Base-by-base conservation (phyloP, 495 filamentous ascomycete species). In the Apiosordaria backusii region DNA sequence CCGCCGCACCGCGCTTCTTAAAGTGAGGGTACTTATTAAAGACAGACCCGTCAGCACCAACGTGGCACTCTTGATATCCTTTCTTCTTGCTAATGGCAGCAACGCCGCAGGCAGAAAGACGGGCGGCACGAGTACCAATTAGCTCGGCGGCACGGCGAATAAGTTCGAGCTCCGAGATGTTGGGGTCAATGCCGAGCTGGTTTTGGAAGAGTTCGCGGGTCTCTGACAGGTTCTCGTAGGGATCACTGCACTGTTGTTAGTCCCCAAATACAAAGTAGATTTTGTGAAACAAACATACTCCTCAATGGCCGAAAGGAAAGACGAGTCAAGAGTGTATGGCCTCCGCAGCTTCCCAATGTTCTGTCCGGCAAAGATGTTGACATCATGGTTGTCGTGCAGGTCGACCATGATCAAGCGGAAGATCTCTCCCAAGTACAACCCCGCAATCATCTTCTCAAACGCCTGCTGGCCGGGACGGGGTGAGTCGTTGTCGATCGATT, bases 21-120 rank as follows among this genome's bases (percentile, higher is more conserved):
- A 98, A 98, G 78, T 97, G 91, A 1, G 94, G 94, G 80, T 97
- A 97, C 77, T 97, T 97, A 84, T 96, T 97, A 83, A 97, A 98
- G 54, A 98, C 93, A 13, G 90, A 94, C 24, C 94, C 94, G 71
- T 98, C 94, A 50, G 94, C 94, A 71, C 94, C 94, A 21, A 97
- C 94, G 76, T 97, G 93, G 84, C 91, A 96, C 16, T 88, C 85
- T 68, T 87, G 80, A 69, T 91, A 92, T 65, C 88, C 86, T 83
- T 97, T 97, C 89, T 97, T 97, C 77, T 86, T 94, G 83, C 91
- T 92, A 71, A 98, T 97, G 59, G 93, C 94, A 4, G 94, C 92
- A 60, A 97, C 91, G 75, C 94, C 94, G 72, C 94, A 98, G 57
- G 94, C 89, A 2, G 93, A 96, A 24, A 98, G 86, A 62, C 94